Evolutionary conservation across 202 grass and related monocot species (phyloP), one percentile per base, ranked within the genome.

Genomic region (Setaria italica): DNA sequence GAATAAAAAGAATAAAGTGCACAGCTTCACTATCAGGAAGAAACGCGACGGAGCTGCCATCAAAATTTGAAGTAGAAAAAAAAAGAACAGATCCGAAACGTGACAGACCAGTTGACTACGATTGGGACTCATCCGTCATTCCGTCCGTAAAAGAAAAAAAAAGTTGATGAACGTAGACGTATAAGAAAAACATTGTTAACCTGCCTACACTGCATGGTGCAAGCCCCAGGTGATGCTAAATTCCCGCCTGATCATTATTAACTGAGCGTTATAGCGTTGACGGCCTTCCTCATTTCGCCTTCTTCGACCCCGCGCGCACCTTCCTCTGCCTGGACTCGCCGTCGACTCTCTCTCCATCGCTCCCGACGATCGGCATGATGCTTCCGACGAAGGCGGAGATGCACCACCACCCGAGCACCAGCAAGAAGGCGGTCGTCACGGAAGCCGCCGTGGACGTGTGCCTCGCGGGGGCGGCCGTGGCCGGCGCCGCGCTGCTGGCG

Each of bases 401-500:
- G n/a, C 11, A 7, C n/a, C n/a, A 48, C 69, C 2, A 48, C 43
- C 11, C n/a, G 20, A 48, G 67, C 42, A 7, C 13, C 37, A 45
- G 13, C 70, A 42, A 7, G 34, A 12, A 71, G 9, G 13, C 10
- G 20, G 10, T 37, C 20, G 14, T 49, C 5, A n/a, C 62, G 0
- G 82, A 74, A 0, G 80, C 57, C 5, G 74, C 53, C 53, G 51
- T 80, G 25, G 80, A 90, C 37, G 77, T 78, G 76, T 90, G 85
- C 55, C 70, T 90, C 5, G 69, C 74, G 1, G 85, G 62, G 70
- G 70, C 76, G 0, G 54, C 66, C 49, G 25, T 94, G 42, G 54
- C 33, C 11, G 90, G 94, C 54, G 59, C 86, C 1, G 85, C 43
- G 30, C 33, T 97, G 64, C 80, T 97, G 25, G 55, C 89, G 21